These are phyloP conservation scores for Furculomyces boomerangus DNA, from an alignment of 371 early-diverging fungal genomes.

Conservation along the genomic window DNA sequence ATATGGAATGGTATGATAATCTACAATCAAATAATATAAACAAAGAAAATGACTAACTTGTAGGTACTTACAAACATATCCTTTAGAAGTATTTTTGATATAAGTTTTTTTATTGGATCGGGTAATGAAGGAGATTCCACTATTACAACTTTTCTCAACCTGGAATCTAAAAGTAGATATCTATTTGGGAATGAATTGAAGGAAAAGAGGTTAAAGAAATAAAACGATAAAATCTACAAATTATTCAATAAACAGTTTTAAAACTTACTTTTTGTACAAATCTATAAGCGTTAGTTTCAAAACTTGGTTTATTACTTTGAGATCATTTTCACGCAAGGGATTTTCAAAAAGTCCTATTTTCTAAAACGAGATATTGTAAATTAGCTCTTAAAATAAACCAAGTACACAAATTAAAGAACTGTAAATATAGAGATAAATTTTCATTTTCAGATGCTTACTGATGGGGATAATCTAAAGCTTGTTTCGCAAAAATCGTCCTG, in stretches of 20 bases:
- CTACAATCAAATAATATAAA: no score
- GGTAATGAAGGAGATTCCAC: constrained; percentile 65
- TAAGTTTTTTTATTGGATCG: constrained; percentile 42
- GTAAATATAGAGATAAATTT: background rate
- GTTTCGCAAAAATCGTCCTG: background rate
- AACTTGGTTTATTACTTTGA: background rate
- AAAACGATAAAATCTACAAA: background rate
- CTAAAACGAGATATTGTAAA: background rate
- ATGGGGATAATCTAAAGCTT: background rate
- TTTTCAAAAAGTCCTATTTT: background rate
- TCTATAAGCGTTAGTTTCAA: background rate
- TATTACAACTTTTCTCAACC: constrained; percentile 67
- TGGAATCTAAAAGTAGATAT: constrained; percentile 63
- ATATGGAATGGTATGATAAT: background rate
- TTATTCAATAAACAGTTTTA: background rate
- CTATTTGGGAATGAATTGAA: constrained; percentile 11
- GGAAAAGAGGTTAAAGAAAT: background rate
- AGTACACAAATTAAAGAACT: background rate
- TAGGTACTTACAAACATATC: constrained; percentile 27
- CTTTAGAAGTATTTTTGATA: constrained; percentile 55
- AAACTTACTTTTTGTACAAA: background rate
- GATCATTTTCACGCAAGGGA: background rate
- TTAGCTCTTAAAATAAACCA: background rate
- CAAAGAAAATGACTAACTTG: background rate
- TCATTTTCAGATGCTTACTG: background rate